Conservation (phyloP, 495 filamentous ascomycete genomes). For the Tuber microsphaerosporum region DNA sequence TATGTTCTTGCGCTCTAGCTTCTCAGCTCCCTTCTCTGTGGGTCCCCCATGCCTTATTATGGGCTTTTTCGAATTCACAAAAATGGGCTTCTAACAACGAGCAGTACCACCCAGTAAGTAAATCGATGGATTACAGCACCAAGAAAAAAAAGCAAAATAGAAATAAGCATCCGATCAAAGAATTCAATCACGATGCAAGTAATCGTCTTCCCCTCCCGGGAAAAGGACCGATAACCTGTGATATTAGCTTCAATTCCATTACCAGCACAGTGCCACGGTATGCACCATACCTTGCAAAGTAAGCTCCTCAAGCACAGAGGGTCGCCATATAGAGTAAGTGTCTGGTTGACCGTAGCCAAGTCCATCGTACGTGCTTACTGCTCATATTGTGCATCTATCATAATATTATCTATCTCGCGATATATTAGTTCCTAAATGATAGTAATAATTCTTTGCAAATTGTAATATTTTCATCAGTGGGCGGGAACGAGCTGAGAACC, state of each 20-base stretch:
- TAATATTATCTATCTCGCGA: neutral
- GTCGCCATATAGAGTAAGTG: neutral
- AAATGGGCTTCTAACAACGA: neutral
- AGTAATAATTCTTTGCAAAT: slow-evolving; percentile 4
- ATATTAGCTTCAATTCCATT: neutral
- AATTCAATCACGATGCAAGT: neutral
- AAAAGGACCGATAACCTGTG: neutral
- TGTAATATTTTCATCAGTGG: neutral
- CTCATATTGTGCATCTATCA: neutral
- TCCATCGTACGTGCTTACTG: neutral
- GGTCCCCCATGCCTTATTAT: neutral
- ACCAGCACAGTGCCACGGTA: neutral
- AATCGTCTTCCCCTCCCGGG: neutral
- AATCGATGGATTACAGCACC: neutral
- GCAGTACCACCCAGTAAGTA: neutral
- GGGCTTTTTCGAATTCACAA: neutral
- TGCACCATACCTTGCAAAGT: neutral
- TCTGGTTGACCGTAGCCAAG: neutral
- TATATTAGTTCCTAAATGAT: neutral
- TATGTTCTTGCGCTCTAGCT: neutral
- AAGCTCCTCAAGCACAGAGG: neutral
- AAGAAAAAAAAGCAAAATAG: neutral
- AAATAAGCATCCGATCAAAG: neutral
- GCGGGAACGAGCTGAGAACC: neutral
- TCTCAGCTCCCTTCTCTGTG: neutral